These are phyloP conservation scores for Penicillium sp. DNA, from an alignment of 2,329 filamentous ascomycete genomes.

Conservation along the genomic window DNA sequence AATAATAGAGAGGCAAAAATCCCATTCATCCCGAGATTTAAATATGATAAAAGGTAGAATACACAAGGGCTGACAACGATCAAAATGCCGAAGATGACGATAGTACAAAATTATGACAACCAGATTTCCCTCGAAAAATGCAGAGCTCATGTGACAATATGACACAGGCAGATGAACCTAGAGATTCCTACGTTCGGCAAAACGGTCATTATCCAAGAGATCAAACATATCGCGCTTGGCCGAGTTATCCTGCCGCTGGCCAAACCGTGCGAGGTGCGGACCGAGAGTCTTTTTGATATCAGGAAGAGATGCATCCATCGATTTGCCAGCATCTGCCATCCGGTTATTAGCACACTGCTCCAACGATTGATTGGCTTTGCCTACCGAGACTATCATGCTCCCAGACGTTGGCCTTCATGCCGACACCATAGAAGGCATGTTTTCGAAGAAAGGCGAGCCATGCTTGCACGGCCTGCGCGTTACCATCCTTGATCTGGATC, in stretches of 20 bases:
- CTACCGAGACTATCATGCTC: slow-evolving; percentile 73
- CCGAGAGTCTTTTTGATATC: slow-evolving; percentile 43
- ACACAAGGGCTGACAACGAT: background rate
- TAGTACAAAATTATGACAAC: slow-evolving; percentile 20
- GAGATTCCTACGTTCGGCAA: slow-evolving; percentile 34
- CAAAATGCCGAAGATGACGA: slow-evolving; percentile 9
- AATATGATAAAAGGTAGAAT: no score
- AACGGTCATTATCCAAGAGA: slow-evolving; percentile 38
- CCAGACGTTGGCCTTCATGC: slow-evolving; percentile 98
- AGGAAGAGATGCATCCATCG: slow-evolving; percentile 39
- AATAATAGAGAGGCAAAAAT: no score
- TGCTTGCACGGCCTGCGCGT: slow-evolving; percentile 81
- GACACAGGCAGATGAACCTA: slow-evolving; percentile 3
- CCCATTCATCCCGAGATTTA: no score
- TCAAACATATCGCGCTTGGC: slow-evolving; percentile 32
- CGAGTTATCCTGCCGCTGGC: slow-evolving; percentile 35
- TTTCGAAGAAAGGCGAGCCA: slow-evolving; percentile 93
- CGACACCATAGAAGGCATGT: slow-evolving; percentile 91
- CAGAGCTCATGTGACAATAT: slow-evolving; percentile 6
- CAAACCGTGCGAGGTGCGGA: slow-evolving; percentile 42
- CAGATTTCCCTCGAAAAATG: slow-evolving; percentile 12
- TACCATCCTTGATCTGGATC: slow-evolving; percentile 89
- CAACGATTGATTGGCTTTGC: slow-evolving; percentile 12
- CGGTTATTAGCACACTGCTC: slow-evolving; percentile 10
- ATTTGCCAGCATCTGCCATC: slow-evolving; percentile 40